Conservation (phyloP, 495 filamentous ascomycete genomes). For the Daldinia decipiens region DNA sequence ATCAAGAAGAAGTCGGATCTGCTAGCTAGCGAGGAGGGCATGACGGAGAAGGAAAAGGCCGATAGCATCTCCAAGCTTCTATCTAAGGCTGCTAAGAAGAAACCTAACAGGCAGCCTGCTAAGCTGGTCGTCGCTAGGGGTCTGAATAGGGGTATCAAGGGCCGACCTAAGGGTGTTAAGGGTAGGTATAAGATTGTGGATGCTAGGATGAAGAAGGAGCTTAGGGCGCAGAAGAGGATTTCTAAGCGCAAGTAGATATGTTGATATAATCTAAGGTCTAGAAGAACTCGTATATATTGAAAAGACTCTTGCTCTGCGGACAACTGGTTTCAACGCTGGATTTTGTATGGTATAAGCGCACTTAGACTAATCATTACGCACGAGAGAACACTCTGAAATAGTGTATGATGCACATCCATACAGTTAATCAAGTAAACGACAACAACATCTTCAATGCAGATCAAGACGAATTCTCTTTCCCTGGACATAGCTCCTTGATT, state of each 20-base stretch:
- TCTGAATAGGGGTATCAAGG: slow-evolving; percentile 78
- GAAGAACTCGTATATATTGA: not conserved
- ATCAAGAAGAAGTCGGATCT: slow-evolving; percentile 92
- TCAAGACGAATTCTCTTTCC: not conserved
- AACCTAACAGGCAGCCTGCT: slow-evolving; percentile 75
- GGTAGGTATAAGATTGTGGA: slow-evolving; percentile 99
- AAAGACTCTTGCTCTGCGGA: not conserved
- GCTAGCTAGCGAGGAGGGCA: slow-evolving; percentile 84
- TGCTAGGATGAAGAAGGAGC: slow-evolving; percentile 96
- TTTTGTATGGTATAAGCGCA: not conserved
- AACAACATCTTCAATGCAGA: not conserved
- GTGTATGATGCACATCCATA: not conserved
- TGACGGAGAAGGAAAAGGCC: slow-evolving; percentile 96
- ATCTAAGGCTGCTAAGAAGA: slow-evolving; percentile 83
- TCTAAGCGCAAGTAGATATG: slow-evolving; percentile 53
- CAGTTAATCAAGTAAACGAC: not conserved
- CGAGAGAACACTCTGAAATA: not conserved
- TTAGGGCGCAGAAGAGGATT: slow-evolving; percentile 85
- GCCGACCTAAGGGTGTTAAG: slow-evolving; percentile 78
- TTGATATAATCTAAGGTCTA: not conserved
- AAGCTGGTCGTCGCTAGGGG: slow-evolving; percentile 92
- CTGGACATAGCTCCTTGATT: slow-evolving; percentile 3
- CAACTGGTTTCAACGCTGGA: not conserved
- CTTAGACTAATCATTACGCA: too few relatives aligned
- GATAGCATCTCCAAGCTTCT: slow-evolving; percentile 83